Conservation (phyloP, 257 asterid genomes). For the Plectranthus barbatus region DNA sequence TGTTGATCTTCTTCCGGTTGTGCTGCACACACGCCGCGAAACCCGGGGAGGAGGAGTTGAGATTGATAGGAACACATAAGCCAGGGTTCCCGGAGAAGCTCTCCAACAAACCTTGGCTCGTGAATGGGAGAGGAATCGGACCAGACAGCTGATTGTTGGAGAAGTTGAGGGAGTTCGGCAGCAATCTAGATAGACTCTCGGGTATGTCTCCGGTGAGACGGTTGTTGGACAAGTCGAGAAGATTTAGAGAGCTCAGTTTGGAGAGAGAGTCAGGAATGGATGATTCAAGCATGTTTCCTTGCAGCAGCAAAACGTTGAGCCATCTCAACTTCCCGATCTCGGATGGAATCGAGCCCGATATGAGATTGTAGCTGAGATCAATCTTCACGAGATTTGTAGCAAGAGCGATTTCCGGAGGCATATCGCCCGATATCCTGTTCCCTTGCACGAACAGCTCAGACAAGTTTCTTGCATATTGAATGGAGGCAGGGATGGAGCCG, state of each 20-base stretch:
- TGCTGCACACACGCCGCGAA: constrained; percentile 40
- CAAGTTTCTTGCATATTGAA: constrained; percentile 53
- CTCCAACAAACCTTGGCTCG: constrained; percentile 61
- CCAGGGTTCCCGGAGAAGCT: constrained; percentile 63
- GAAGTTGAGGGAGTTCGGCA: constrained; percentile 78
- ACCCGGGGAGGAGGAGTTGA: constrained; percentile 18
- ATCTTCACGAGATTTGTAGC: constrained; percentile 60
- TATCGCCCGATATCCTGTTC: constrained; percentile 61
- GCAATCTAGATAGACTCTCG: constrained; percentile 30
- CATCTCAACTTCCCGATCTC: constrained; percentile 51
- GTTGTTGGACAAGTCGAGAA: constrained; percentile 75
- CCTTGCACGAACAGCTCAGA: constrained; percentile 86
- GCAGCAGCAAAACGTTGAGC: constrained; percentile 59
- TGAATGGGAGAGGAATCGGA: constrained; percentile 51
- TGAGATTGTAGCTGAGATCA: constrained; percentile 65
- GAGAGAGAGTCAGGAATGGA: constrained; percentile 70
- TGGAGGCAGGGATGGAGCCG: constrained; percentile 41
- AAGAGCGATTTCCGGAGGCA: constrained; percentile 61
- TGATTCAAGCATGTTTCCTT: constrained; percentile 60
- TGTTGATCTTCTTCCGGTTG: constrained; percentile 35
- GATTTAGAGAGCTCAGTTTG: constrained; percentile 39
- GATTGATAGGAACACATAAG: constrained; percentile 45
- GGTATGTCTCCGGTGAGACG: constrained; percentile 58
- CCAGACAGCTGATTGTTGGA: constrained; percentile 75
- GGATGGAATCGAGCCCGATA: constrained; percentile 65